These are phyloP conservation scores for Gossypium stocksii DNA, from an alignment of 345 rosid genomes.

Conservation along the genomic window DNA sequence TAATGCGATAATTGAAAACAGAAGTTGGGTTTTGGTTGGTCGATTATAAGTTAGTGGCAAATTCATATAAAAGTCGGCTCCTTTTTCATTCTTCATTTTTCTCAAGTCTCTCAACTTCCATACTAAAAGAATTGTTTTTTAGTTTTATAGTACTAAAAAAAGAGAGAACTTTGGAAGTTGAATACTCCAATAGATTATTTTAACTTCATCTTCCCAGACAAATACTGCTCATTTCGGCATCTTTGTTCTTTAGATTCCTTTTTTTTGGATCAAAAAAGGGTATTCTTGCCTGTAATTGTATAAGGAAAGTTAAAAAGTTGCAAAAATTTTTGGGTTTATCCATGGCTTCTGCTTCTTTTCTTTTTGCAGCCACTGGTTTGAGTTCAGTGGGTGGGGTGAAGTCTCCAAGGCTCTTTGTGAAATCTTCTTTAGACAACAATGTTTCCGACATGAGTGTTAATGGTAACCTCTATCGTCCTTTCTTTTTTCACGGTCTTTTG, in stretches of 20 bases:
- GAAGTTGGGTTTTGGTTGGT: background rate
- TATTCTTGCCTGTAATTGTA: background rate
- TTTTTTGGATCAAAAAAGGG: background rate
- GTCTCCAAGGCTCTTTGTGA: constrained; percentile 42
- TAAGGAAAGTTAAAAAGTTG: background rate
- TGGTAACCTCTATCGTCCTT: constrained; percentile 38
- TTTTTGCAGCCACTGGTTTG: constrained; percentile 55
- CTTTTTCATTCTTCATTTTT: background rate
- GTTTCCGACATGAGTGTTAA: constrained; percentile 94
- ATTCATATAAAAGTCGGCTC: background rate
- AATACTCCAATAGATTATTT: background rate
- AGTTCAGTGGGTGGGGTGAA: constrained; percentile 33
- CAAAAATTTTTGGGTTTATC: background rate
- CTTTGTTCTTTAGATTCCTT: background rate
- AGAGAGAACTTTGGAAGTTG: background rate
- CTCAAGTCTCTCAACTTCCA: background rate
- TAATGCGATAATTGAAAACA: background rate
- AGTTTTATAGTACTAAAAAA: background rate
- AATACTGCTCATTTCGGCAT: background rate
- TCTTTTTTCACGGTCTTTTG: background rate
- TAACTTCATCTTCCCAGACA: background rate
- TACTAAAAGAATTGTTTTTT: background rate
- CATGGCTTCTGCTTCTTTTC: constrained; percentile 75
- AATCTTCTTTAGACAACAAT: constrained; percentile 63
- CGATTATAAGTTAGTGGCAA: background rate